These are phyloP conservation scores for Micromonas pusilla DNA, from an alignment of 139 green algal species.

Conservation along the genomic window DNA sequence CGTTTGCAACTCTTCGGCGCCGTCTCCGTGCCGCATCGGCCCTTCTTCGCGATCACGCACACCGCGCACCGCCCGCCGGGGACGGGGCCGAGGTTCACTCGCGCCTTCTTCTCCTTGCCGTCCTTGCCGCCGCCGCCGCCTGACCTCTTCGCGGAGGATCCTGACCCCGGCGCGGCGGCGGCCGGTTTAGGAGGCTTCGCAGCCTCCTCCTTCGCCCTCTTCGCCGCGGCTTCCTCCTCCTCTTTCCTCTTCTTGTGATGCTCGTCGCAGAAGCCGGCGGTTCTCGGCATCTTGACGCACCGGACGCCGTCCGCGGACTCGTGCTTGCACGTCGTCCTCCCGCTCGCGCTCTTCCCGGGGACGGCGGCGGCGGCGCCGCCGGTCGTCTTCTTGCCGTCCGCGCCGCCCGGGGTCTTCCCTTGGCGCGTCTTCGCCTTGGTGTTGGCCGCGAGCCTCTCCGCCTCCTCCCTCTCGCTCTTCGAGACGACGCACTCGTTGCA, in stretches of 20 bases:
- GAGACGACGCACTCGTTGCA: not conserved
- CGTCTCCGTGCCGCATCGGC: not conserved
- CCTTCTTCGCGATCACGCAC: not conserved
- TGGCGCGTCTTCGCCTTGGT: not conserved
- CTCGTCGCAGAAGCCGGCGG: too few species aligned
- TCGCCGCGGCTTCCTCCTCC: not conserved
- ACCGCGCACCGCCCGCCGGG: not conserved
- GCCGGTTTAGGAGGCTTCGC: not conserved
- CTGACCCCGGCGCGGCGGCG: too few species aligned
- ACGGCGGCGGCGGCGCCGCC: too few species aligned
- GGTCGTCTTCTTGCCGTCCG: not conserved
- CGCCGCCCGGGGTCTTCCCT: not conserved
- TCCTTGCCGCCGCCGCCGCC: too few species aligned
- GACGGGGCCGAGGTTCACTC: too few species aligned
- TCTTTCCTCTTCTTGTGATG: too few species aligned
- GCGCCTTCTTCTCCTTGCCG: too few species aligned
- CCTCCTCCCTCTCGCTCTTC: not conserved
- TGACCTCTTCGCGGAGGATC: too few species aligned
- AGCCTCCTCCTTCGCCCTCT: not conserved
- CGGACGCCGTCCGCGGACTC: too few species aligned
- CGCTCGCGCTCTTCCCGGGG: too few species aligned
- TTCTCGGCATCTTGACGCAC: too few species aligned
- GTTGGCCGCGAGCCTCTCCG: not conserved
- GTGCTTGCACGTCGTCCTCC: not conserved
- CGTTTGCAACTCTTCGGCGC: not conserved